These are phyloP conservation scores for Kwoniella botswanensis DNA, from an alignment of 768 basidiomycete genomes.

Conservation along the genomic window DNA sequence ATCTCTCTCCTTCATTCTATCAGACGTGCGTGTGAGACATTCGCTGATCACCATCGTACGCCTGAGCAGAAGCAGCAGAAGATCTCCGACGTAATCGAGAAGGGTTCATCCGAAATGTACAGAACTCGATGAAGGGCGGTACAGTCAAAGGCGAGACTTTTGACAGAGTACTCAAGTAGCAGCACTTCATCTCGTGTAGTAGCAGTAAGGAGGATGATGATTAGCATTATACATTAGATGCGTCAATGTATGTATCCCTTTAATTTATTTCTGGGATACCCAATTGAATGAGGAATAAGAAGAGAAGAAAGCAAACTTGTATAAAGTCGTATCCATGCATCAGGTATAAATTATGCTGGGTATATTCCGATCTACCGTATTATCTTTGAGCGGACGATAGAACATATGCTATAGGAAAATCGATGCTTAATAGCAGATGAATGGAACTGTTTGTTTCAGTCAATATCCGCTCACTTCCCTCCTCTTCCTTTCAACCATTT, in stretches of 20 bases:
- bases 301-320: not conserved
- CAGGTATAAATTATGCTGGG: constrained; percentile 21
- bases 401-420: too few species aligned
- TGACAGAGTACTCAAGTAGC: constrained; percentile 66
- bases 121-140: constrained; percentile 81
- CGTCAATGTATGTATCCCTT: not conserved
- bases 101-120: constrained; percentile 82
- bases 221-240: not conserved
- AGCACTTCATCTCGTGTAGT: too few species aligned
- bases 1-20: constrained; percentile 38
- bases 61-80: constrained; percentile 93
- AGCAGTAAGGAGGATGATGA: not conserved
- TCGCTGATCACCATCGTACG: not conserved
- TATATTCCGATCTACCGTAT: too few species aligned
- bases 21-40: too few species aligned
- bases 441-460: too few species aligned
- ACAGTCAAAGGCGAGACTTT: constrained; percentile 78
- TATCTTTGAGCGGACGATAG: too few species aligned
- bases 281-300: not conserved
- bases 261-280: not conserved
- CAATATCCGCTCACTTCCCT: constrained; percentile 1
- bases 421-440: too few species aligned
- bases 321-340: constrained; percentile 11
- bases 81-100: constrained; percentile 89
- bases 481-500: constrained; percentile 74